phyloP scores from a whole-genome alignment of 2,329 filamentous ascomycete species.

The Diaporthe aspalathi region DNA sequence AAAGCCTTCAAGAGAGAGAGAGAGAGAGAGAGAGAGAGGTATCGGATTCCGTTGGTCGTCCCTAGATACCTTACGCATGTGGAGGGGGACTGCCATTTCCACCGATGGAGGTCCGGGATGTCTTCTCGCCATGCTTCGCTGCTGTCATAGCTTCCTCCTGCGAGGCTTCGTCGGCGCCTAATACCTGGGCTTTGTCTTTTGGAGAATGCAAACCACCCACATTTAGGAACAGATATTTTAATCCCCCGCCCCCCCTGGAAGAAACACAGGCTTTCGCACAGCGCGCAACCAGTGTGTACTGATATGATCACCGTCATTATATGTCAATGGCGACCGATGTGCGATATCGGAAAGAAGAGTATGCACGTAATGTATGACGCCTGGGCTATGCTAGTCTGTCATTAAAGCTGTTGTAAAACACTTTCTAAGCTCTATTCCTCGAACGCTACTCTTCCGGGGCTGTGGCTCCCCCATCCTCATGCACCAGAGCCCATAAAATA shows the following conservation, averaged over 20 bases:
- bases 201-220: background rate
- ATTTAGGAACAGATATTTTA: background rate
- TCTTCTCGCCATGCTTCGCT: background rate
- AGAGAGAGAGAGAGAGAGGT: too few relatives aligned
- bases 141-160: background rate
- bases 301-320: background rate
- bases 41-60: too few relatives aligned
- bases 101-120: background rate
- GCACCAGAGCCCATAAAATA: background rate
- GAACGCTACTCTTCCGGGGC: too few relatives aligned
- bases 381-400: conserved; percentile 25
- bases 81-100: background rate
- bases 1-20: too few relatives aligned
- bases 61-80: too few relatives aligned
- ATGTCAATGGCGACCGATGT: background rate
- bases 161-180: background rate
- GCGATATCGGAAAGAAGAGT: background rate
- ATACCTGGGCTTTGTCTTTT: background rate
- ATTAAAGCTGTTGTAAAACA: background rate
- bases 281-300: too few relatives aligned
- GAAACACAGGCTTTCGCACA: too few relatives aligned
- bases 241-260: too few relatives aligned
- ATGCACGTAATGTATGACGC: background rate
- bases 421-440: background rate
- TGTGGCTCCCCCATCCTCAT: background rate